These are phyloP conservation scores for Pleurotus tuber-regium DNA, from an alignment of 768 basidiomycete genomes.

Conservation along the genomic window DNA sequence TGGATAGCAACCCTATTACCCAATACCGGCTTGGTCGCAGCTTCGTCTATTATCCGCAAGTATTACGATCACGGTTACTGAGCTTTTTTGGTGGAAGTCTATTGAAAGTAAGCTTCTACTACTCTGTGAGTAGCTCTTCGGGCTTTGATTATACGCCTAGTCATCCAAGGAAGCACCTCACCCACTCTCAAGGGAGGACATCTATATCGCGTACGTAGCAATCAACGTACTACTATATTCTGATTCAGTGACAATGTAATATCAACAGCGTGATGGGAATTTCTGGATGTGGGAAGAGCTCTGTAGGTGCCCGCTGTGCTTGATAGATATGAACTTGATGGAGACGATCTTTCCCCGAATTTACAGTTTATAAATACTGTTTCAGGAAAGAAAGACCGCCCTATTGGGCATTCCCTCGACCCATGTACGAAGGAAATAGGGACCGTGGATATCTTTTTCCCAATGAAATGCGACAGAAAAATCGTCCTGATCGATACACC, in stretches of 20 bases:
- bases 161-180: too few species aligned
- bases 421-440: neutral
- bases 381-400: neutral
- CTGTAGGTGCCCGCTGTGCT: neutral
- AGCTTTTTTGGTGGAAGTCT: neutral
- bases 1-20: too few species aligned
- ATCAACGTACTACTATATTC: neutral
- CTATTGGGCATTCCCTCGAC: neutral
- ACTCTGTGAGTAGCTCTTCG: neutral
- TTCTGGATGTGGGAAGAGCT: conserved; percentile 7
- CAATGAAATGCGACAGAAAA: neutral
- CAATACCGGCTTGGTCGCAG: too few species aligned
- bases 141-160: neutral
- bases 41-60: neutral
- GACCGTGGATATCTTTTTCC: neutral
- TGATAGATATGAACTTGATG: neutral
- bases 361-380: conserved; percentile 3
- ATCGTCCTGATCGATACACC: conserved; percentile 13
- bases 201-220: conserved; percentile 4
- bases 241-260: neutral
- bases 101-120: neutral
- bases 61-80: neutral
- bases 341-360: neutral
- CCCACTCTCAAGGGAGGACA: neutral
- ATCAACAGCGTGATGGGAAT: neutral